These are phyloP conservation scores for Diaporthe vexans DNA, from an alignment of 2,329 filamentous ascomycete species.

Conservation along the genomic window DNA sequence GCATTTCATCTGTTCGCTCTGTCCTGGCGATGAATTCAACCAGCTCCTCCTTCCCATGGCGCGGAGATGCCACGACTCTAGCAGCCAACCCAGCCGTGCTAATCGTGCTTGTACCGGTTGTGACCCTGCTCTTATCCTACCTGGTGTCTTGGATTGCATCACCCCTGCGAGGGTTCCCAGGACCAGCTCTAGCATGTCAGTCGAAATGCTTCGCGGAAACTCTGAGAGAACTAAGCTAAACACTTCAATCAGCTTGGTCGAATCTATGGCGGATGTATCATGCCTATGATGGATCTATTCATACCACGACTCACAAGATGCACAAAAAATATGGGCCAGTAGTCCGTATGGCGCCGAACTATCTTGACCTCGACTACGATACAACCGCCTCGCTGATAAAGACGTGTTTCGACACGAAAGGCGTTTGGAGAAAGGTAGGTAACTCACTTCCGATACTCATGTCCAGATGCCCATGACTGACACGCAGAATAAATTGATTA, in stretches of 20 bases:
- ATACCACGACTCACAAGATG: constrained; percentile 1
- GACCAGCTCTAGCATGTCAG: constrained; percentile 32
- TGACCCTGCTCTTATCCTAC: constrained; percentile 15
- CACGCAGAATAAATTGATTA: too few species aligned
- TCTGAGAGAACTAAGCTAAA: not conserved
- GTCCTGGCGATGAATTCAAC: not conserved
- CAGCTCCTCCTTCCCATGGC: not conserved
- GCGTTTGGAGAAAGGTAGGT: constrained; percentile 26
- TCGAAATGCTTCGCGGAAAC: not conserved
- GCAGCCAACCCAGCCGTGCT: not conserved
- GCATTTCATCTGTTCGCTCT: too few species aligned
- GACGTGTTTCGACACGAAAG: constrained; percentile 32
- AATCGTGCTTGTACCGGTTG: constrained; percentile 8
- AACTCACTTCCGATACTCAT: not conserved
- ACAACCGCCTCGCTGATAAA: constrained; percentile 14
- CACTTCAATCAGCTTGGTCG: not conserved
- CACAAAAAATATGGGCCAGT: constrained; percentile 29
- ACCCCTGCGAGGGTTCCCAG: constrained; percentile 20
- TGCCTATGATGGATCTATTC: constrained; percentile 14
- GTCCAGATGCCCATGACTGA: not conserved
- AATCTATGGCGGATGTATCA: constrained; percentile 27
- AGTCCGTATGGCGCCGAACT: constrained; percentile 23
- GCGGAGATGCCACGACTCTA: not conserved
- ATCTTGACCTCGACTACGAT: constrained; percentile 31
- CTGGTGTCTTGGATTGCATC: constrained; percentile 22